Evolutionary conservation across 371 early-diverging fungal species (phyloP).

Genomic region (Actinomucor elegans): DNA sequence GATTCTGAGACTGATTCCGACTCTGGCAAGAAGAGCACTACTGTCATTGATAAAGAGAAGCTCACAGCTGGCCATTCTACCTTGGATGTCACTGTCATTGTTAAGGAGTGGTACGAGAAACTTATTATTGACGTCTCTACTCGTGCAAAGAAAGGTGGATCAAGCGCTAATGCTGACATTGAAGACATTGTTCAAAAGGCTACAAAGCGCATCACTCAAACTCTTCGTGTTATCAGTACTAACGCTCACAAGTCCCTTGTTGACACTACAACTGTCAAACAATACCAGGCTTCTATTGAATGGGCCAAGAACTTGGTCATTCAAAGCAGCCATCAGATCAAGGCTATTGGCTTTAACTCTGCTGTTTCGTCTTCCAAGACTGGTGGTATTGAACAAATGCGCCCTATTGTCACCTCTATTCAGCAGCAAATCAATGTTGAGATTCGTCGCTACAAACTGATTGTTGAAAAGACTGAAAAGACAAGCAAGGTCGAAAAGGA

Average conservation of each 20-base stretch:
- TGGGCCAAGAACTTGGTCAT: slow-evolving; percentile 26
- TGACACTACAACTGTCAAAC: slow-evolving; percentile 13
- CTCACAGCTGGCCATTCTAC: slow-evolving; percentile 2
- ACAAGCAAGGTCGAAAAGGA: slow-evolving; percentile 5
- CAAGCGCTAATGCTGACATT: slow-evolving; percentile 25
- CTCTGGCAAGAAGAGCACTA: not conserved
- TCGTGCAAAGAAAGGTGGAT: slow-evolving; percentile 34
- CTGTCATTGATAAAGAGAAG: slow-evolving; percentile 12
- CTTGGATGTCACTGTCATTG: slow-evolving; percentile 25
- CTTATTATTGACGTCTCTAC: slow-evolving; percentile 29
- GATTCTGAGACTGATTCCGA: slow-evolving; percentile 5
- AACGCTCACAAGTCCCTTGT: slow-evolving; percentile 16
- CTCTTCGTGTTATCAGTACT: slow-evolving; percentile 12
- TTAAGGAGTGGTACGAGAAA: slow-evolving; percentile 32
- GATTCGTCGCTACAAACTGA: slow-evolving; percentile 23
- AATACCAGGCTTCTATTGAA: slow-evolving; percentile 26
- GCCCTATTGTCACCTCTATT: slow-evolving; percentile 23
- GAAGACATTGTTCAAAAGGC: slow-evolving; percentile 31
- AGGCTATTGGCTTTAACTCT: slow-evolving; percentile 24
- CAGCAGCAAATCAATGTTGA: slow-evolving; percentile 25
- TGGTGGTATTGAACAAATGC: slow-evolving; percentile 33
- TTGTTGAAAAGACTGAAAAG: slow-evolving; percentile 1
- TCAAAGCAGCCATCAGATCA: slow-evolving; percentile 25
- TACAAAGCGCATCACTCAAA: slow-evolving; percentile 16
- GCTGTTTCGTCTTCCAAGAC: slow-evolving; percentile 25